Base-by-base conservation (phyloP, 2,329 filamentous ascomycete species). In the Lachnellula arida region DNA sequence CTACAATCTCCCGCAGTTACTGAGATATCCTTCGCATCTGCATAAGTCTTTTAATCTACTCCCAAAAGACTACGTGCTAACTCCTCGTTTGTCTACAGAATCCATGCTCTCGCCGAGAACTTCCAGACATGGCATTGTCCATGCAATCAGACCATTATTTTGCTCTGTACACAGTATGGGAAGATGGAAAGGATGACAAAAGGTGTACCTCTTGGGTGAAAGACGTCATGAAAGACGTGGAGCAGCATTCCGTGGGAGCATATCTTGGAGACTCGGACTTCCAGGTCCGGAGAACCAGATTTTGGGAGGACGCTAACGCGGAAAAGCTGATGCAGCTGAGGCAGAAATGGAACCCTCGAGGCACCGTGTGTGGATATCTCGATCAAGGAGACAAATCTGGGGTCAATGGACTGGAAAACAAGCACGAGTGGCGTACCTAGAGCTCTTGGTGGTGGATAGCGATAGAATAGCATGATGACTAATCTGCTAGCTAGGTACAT, bases 81-180 rank as follows among this genome's bases (percentile, higher is more conserved):
- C 28, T 12, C 9, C 4, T 12, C 28, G 9, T 32, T 12, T 12
- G 9, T 32, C 28, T 32, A 32, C 28, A 32, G 28, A 71, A 70
- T 32, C 80, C 80, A 0, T 73, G 72, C 28, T 78, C 75, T 42
- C 67, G 71, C 25, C 67, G 73, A 3, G 46, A 58, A 32, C 66
- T 76, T 37, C 71, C 73, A 0, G 76, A 78, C 55, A 82, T 82
- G 80, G 80, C 80, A 3, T 67, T 81, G 14, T 78, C 74, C 28
- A 75, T 81, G 75, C 78, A 81, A 53, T 74, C 73, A 0, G 80
- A 82, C 60, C 79, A 82, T 64, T 82, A 82, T 65, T 77, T 82
- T 63, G 78, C 79, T 1, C 53, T 79, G 2, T 82, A 82, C 60
- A 71, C 76, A 0, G 68, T 80, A 2, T 82, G 77, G 75, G 74